Evolutionary conservation across 1,139 yeast species (phyloP).

Genomic region (Candida sp.): DNA sequence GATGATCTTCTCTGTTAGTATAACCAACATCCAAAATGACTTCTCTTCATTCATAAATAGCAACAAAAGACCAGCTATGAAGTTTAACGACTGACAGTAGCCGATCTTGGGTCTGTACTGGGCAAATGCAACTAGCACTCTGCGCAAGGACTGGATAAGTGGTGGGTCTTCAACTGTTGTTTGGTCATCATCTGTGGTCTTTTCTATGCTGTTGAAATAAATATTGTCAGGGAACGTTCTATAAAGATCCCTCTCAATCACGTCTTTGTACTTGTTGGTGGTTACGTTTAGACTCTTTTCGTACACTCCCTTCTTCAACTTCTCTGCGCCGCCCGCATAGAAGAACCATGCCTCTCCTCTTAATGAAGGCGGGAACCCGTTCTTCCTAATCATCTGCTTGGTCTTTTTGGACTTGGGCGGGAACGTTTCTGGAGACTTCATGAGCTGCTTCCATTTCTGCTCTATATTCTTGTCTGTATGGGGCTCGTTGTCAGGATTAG

Average conservation of each 20-base stretch:
- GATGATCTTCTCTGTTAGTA: constrained; percentile 80
- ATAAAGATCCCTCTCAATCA: constrained; percentile 90
- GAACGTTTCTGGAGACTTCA: constrained; percentile 44
- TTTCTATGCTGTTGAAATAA: constrained; percentile 52
- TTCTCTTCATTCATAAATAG: constrained; percentile 87
- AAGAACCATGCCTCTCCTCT: constrained; percentile 97
- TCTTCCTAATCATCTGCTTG: constrained; percentile 79
- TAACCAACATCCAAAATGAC: constrained; percentile 96
- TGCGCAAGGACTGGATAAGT: constrained; percentile 71
- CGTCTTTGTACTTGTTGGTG: constrained; percentile 76
- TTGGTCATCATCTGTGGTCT: neutral
- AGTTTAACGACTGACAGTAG: constrained; percentile 93
- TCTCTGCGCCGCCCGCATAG: constrained; percentile 91
- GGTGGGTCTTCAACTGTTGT: constrained; percentile 49
- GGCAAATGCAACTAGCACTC: constrained; percentile 86
- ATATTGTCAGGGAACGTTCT: constrained; percentile 95
- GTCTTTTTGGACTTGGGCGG: constrained; percentile 87
- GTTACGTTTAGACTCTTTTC: constrained; percentile 67
- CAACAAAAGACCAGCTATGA: constrained; percentile 83
- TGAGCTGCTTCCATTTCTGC: constrained; percentile 2
- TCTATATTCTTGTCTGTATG: neutral
- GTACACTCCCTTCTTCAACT: constrained; percentile 73
- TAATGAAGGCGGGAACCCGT: constrained; percentile 96
- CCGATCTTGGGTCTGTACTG: constrained; percentile 90
- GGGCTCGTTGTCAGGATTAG: neutral